phyloP scores from a whole-genome alignment of 768 basidiomycete species.

The Sporobolomyces roseus region DNA sequence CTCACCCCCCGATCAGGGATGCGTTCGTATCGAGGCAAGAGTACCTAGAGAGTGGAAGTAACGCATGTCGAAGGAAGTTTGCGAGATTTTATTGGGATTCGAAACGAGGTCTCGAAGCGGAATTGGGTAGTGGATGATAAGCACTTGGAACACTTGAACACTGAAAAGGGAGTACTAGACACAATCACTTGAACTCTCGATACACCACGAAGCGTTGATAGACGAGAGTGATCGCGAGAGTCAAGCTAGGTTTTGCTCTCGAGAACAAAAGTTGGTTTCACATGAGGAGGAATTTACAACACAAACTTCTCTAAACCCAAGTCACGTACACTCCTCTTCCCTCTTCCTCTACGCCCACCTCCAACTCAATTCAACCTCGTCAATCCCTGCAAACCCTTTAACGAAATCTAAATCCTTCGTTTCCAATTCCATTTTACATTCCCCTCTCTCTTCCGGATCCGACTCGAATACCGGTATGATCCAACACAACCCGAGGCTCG shows the following conservation, averaged over 20 bases:
- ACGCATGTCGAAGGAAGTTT: constrained; percentile 70
- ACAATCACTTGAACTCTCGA: too few species aligned
- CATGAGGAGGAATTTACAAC: too few species aligned
- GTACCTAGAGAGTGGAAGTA: constrained; percentile 77
- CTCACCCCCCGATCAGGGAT: constrained; percentile 47
- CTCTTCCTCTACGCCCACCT: constrained; percentile 25
- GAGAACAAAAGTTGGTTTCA: too few species aligned
- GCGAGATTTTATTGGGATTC: constrained; percentile 9
- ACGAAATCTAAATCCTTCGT: constrained; percentile 35
- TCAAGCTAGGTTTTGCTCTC: too few species aligned
- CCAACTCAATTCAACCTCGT: constrained; percentile 22
- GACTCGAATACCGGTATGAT: constrained; percentile 33
- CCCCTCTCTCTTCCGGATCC: not conserved
- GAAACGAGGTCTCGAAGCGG: not conserved
- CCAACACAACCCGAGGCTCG: constrained; percentile 14
- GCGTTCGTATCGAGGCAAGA: constrained; percentile 69
- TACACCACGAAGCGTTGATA: too few species aligned
- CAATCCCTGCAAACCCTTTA: constrained; percentile 30
- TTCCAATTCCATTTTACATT: not conserved
- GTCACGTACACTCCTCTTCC: too few species aligned
- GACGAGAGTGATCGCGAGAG: too few species aligned
- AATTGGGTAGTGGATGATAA: constrained; percentile 3
- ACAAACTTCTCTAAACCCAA: too few species aligned
- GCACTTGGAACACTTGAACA: too few species aligned
- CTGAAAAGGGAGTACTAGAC: too few species aligned